Base-by-base conservation (phyloP, 2,329 filamentous ascomycete genomes). In the Aspergillus sp. region DNA sequence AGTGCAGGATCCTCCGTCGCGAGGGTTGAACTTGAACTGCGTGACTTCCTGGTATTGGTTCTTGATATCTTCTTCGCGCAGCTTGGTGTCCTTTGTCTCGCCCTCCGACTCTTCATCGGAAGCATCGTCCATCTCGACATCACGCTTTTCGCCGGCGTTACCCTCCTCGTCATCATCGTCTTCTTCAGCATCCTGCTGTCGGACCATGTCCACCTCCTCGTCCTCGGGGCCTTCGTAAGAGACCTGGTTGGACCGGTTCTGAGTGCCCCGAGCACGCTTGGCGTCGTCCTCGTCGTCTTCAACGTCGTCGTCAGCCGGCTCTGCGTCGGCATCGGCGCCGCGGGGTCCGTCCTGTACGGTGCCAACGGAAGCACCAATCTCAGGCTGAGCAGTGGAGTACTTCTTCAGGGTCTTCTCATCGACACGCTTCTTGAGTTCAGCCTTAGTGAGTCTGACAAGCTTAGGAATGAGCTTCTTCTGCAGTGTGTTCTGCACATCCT, bases 141-240 rank as follows among this genome's bases (percentile, higher is more conserved):
- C 78, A 57, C 73, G 72, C 38, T 72, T 63, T 32, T 65, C 60
- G 7, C 28, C 17, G 48, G 65, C 59, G 10, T 64, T 65, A 32
- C 56, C 82, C 69, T 84, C 82, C 66, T 84, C 83, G 38, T 80
- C 76, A 19, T 82, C 78, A 55, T 86, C 84, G 53, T 86, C 84
- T 19, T 87, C 86, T 21, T 81, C 77, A 2, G 82, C 81, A 70
- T 89, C 84, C 59, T 85, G 83, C 55, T 81, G 80, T 68, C 89
- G 88, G 57, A 96, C 87, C 38, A 85, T 88, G 66, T 91, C 87
- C 70, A 96, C 86, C 71, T 98, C 95, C 4, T 94, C 94, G 5
- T 97, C 93, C 72, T 98, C 95, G 50, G 96, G 96, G 36, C 89
- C 91, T 41, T 92, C 94, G 68, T 97, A 98, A 13, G 92, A 95